These are phyloP conservation scores for Lachnellula subtilissima DNA, from an alignment of 2,329 filamentous ascomycete species.

Conservation along the genomic window DNA sequence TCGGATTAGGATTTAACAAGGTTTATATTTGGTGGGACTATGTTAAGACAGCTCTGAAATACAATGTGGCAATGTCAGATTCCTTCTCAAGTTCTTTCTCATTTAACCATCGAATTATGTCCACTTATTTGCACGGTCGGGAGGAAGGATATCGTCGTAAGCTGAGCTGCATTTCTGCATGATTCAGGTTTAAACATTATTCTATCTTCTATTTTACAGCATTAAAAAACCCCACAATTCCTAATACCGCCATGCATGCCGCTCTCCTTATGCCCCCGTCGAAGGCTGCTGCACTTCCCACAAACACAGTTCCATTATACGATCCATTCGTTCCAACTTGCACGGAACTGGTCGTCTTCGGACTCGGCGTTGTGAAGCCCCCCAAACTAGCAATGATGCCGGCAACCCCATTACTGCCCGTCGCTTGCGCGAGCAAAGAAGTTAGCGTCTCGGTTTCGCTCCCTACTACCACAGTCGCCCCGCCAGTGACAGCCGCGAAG, in stretches of 20 bases:
- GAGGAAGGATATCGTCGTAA: neutral
- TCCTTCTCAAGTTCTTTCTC: neutral
- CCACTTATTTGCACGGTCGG: neutral
- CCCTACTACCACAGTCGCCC: neutral
- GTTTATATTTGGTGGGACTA: neutral
- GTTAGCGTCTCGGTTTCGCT: neutral
- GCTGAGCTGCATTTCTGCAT: conserved; percentile 7
- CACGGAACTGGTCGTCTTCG: neutral
- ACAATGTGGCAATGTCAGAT: too few species aligned
- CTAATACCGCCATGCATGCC: neutral
- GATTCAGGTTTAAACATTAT: neutral
- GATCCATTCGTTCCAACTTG: neutral
- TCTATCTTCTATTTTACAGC: neutral
- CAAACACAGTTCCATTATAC: neutral
- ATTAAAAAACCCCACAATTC: neutral
- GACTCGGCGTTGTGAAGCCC: neutral
- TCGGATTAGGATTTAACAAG: neutral
- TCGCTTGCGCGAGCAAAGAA: neutral
- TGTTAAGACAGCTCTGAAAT: too few species aligned
- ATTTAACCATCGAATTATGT: neutral
- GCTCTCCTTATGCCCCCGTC: neutral
- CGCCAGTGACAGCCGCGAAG: neutral
- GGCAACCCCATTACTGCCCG: neutral
- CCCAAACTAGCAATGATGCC: neutral
- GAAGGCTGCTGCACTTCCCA: neutral